Conservation (phyloP, 305 asterid genomes). For the Fraxinus nigra region DNA sequence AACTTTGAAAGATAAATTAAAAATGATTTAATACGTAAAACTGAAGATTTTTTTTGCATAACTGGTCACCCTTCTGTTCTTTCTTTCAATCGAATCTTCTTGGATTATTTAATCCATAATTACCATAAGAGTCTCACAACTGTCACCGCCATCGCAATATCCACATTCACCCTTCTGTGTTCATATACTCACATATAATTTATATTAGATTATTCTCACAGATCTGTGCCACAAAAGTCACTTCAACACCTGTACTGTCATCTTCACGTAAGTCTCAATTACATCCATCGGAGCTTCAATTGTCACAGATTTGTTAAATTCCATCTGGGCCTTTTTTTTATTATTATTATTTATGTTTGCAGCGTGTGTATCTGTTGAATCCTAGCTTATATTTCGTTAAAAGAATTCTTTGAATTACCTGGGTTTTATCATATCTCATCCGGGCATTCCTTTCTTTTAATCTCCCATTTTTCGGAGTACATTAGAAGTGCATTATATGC, state of each 20-base stretch:
- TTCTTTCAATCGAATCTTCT: slow-evolving; percentile 22
- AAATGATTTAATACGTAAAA: not conserved
- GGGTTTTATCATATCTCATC: slow-evolving; percentile 19
- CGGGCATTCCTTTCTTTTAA: not conserved
- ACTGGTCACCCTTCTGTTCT: not conserved
- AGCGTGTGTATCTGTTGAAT: not conserved
- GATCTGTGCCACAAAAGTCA: slow-evolving; percentile 24
- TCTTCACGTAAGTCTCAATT: slow-evolving; percentile 27
- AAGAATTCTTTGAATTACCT: not conserved
- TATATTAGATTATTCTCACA: slow-evolving; percentile 22
- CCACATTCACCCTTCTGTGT: slow-evolving; percentile 12
- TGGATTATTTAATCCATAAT: slow-evolving; percentile 15
- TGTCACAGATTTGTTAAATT: not conserved
- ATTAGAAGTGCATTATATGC: slow-evolving; percentile 1
- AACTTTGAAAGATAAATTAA: not conserved
- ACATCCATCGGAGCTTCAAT: not conserved
- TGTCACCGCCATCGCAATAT: slow-evolving; percentile 35
- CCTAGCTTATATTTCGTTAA: not conserved
- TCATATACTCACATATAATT: not conserved
- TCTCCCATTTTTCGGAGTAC: not conserved
- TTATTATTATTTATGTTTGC: not conserved
- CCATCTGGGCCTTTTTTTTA: not conserved
- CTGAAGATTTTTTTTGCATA: not conserved
- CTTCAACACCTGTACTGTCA: slow-evolving; percentile 1
- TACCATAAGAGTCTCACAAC: slow-evolving; percentile 38